A percentile compares a stretch with the other conserved stretches of the same genome.
Evolutionary conservation across 257 asterid species (phyloP).

Genomic region (Nicotiana tomentosiformis): DNA sequence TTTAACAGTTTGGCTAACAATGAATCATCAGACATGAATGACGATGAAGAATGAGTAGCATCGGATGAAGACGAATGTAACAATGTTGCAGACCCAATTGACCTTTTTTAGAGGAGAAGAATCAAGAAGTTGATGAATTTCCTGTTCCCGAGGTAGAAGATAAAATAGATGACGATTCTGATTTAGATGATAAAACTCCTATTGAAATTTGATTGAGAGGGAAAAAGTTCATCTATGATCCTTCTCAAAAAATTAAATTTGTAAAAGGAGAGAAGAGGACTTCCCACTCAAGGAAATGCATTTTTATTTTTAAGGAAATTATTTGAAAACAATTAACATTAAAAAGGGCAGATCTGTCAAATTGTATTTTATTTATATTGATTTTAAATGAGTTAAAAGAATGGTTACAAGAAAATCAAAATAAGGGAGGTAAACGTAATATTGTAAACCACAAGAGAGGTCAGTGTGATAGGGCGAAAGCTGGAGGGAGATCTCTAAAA

Average conservation of each 20-base stretch:
- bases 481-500: too few relatives aligned
- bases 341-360: too few relatives aligned
- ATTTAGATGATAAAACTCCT: not conserved
- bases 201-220: not conserved
- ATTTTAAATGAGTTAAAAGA: too few relatives aligned
- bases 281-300: too few relatives aligned
- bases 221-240: not conserved
- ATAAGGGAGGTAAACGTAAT: too few relatives aligned
- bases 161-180: not conserved
- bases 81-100: not conserved
- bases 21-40: not conserved
- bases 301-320: too few relatives aligned
- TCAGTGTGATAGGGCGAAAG: too few relatives aligned
- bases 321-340: too few relatives aligned
- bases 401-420: too few relatives aligned
- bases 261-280: not conserved
- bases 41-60: not conserved
- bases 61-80: not conserved
- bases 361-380: too few relatives aligned
- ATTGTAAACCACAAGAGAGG: too few relatives aligned
- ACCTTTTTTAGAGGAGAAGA: not conserved
- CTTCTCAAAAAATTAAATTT: too few relatives aligned
- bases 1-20: not conserved
- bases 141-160: not conserved
- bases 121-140: not conserved